Evolutionary conservation across 2,329 filamentous ascomycete genomes (phyloP), one percentile per base, ranked within the genome.

Genomic region (Colletotrichum echinochloae): DNA sequence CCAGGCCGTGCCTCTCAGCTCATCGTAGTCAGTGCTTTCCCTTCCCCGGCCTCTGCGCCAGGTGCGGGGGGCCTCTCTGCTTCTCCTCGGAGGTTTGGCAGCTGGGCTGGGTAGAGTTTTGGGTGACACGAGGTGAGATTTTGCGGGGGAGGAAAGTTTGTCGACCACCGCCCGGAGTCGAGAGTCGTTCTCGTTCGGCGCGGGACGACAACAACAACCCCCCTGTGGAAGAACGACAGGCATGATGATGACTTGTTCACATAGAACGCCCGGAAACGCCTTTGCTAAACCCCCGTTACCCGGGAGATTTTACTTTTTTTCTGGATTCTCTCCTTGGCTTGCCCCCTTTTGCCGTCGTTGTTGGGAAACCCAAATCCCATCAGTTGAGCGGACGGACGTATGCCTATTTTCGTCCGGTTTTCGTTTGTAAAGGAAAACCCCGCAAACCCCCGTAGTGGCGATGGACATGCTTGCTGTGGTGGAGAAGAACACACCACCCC

Each of bases 131-230:
- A 48, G 20, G 9, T n/a, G 16, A 39, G 59, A 61, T 61, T 52
- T 61, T 52, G 59, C 59, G 59, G 59, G 59, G 59, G 16, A 28
- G 30, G 30, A 51, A 39, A 28, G 30, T 30, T n/a, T 61, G 59
- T 30, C 16, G 33, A 28, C 39, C 16, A 1, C 44, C n/a, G n/a
- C n/a, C n/a, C 8, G 9, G 23, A 35, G n/a, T 23, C 12, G 33
- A 30, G 49, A 12, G 49, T n/a, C 49, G 49, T 52, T 33, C 49
- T 33, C 49, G 28, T 16, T 33, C 28, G 26, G 26, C 0, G 28
- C 39, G 37, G 39, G 37, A 59, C 37, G n/a, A n/a, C n/a, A n/a
- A n/a, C 54, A 37, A 41, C 39, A 3, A 14, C 5, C 54, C 46
- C 46, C 39, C 5, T 7, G 6, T 3, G 16, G 39, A 44, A 30